phyloP scores from a whole-genome alignment of 2,329 filamentous ascomycete genomes.

The Curvularia eragrostidis region DNA sequence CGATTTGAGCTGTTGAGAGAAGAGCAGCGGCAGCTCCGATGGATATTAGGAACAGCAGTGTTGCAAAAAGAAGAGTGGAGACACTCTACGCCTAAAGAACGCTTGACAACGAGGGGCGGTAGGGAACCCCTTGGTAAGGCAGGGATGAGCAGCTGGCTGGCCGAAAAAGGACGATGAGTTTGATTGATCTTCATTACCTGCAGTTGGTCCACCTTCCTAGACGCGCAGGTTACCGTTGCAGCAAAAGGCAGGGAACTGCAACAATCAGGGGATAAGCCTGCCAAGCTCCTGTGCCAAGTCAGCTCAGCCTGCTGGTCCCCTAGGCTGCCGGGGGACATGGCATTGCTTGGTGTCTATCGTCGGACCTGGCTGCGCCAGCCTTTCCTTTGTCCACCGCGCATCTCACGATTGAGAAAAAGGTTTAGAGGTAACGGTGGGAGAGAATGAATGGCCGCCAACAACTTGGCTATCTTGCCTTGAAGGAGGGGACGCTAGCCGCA shows the following conservation, averaged over 20 bases:
- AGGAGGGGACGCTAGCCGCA: constrained; percentile 13
- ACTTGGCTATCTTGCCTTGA: constrained; percentile 13
- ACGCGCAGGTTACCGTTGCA: constrained; percentile 4
- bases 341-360: constrained; percentile 28
- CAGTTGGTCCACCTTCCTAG: constrained; percentile 8
- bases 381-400: not conserved
- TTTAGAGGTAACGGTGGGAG: not conserved
- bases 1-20: not conserved
- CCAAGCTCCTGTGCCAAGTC: constrained; percentile 32
- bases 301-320: constrained; percentile 17
- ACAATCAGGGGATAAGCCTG: constrained; percentile 27
- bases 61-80: not conserved
- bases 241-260: constrained; percentile 13
- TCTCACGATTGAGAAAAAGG: too few relatives aligned
- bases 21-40: not conserved
- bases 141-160: not conserved
- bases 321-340: constrained; percentile 31
- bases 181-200: constrained; percentile 6
- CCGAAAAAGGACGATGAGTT: not conserved
- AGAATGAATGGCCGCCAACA: constrained; percentile 13
- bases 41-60: not conserved
- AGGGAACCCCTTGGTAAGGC: constrained; percentile 2
- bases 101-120: not conserved
- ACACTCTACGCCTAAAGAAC: not conserved
- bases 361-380: not conserved